These are phyloP conservation scores for Citrus sinensis DNA, from an alignment of 345 rosid genomes.

Conservation along the genomic window DVS_A1.0 CM039162.1:32899001-32899500, in stretches of 20 bases:
- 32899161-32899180: background rate
- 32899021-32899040: background rate
- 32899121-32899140: background rate
- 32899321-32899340: background rate
- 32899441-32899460: background rate
- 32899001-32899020: background rate
- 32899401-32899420: background rate
- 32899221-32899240: background rate
- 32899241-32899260: background rate
- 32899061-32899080: background rate
- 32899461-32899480: background rate
- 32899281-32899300: background rate
- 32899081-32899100: background rate
- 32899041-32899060: background rate
- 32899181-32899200: background rate
- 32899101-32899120: background rate
- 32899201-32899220: background rate
- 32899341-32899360: background rate
- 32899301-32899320: background rate
- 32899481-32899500: background rate
- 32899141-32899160: background rate
- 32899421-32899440: background rate
- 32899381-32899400: background rate
- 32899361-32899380: background rate
- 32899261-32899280: background rate